Conservation (phyloP, 1,284 basidiomycete genomes). For the Pseudozyma hubeiensis region DNA sequence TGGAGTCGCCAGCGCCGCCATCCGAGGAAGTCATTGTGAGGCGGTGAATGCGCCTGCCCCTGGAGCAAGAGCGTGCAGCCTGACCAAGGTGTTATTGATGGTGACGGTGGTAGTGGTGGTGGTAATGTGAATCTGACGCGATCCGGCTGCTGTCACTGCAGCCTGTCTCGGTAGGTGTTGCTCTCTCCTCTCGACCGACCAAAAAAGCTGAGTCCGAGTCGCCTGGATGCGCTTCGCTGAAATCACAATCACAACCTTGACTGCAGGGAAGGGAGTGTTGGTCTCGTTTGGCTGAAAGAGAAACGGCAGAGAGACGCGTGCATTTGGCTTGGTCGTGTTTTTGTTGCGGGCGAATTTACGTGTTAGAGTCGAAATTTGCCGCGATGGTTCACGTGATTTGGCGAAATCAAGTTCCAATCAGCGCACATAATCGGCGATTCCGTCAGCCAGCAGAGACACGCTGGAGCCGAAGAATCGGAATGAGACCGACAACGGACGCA, state of each 20-base stretch:
- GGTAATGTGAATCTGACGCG: background rate
- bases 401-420: no score
- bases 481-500: no score
- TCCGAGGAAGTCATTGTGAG: constrained; percentile 23
- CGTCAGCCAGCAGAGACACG: background rate
- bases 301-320: background rate
- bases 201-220: no score
- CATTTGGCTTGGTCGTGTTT: constrained; percentile 3
- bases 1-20: constrained; percentile 9
- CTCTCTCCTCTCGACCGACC: background rate
- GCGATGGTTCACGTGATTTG: constrained; percentile 16
- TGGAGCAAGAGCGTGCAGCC: background rate
- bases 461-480: no score
- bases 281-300: constrained; percentile 1
- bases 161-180: background rate
- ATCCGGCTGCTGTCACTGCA: background rate
- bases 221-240: background rate
- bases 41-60: constrained; percentile 4
- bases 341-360: background rate
- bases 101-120: background rate
- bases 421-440: constrained; percentile 8
- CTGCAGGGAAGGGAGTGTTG: constrained; percentile 6
- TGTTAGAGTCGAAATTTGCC: constrained; percentile 1
- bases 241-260: background rate
- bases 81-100: background rate